These are phyloP conservation scores for Yarrowia deformans DNA, from an alignment of 805 yeast species.

Conservation along the genomic window DNA sequence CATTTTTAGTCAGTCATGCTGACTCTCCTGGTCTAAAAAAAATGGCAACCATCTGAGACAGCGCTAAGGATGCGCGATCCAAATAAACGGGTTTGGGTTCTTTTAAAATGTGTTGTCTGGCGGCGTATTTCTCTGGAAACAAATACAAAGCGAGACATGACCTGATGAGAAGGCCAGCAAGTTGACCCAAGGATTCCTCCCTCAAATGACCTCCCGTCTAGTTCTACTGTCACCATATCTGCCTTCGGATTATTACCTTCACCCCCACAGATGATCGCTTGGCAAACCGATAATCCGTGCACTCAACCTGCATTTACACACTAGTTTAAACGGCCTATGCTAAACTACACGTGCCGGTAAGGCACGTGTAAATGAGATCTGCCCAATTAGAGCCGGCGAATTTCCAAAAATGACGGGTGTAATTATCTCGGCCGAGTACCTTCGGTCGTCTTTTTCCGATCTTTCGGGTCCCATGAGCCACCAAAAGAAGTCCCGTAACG, in stretches of 20 bases:
- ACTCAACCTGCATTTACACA: not conserved
- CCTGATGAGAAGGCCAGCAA: not conserved
- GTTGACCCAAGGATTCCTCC: not conserved
- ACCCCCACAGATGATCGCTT: conserved; percentile 11
- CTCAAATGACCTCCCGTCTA: no score
- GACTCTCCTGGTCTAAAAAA: not conserved
- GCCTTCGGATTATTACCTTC: not conserved
- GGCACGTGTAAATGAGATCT: not conserved
- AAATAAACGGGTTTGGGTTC: not conserved
- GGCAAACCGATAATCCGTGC: not conserved
- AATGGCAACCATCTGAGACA: conserved; percentile 12
- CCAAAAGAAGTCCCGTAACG: not conserved
- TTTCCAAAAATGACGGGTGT: not conserved
- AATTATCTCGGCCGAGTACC: not conserved
- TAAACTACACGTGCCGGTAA: conserved; percentile 7
- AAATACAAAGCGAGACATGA: no score
- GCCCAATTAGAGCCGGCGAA: not conserved
- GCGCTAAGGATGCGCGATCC: not conserved
- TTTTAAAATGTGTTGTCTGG: not conserved
- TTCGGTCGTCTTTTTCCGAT: no score
- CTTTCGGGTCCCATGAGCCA: no score
- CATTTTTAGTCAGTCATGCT: not conserved
- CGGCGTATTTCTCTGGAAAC: not conserved
- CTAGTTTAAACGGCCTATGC: conserved; percentile 23
- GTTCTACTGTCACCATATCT: no score